Conservation (phyloP, 805 yeast species). For the Pichia insulana region DNA sequence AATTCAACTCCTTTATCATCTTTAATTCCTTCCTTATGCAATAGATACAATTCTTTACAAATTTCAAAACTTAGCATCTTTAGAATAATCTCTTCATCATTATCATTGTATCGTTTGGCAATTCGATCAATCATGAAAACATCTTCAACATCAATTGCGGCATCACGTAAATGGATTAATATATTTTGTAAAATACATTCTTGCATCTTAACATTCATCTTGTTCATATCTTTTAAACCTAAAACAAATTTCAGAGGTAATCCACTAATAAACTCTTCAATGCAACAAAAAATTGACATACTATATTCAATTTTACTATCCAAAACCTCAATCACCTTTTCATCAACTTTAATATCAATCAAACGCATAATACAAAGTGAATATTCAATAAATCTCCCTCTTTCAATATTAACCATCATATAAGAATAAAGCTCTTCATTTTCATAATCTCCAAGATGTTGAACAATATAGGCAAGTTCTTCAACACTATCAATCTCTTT, state of each 20-base stretch:
- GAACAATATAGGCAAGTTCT: not conserved
- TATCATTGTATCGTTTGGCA: not conserved
- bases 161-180: not conserved
- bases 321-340: not conserved
- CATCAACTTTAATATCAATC: not conserved
- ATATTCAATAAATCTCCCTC: not conserved
- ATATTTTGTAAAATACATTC: constrained; percentile 7
- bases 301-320: not conserved
- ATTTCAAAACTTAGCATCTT: constrained; percentile 10
- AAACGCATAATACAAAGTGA: not conserved
- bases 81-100: constrained; percentile 4
- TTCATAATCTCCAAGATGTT: not conserved
- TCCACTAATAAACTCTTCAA: not conserved
- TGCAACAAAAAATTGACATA: not conserved
- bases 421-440: not conserved
- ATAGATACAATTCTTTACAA: constrained; percentile 4
- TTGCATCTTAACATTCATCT: constrained; percentile 1
- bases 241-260: not conserved
- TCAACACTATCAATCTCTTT: not conserved
- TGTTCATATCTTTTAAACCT: not conserved
- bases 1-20: constrained; percentile 8
- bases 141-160: constrained; percentile 9
- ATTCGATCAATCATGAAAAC: constrained; percentile 11
- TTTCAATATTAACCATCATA: not conserved
- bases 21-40: constrained; percentile 1